Evolutionary conservation across 805 yeast species (phyloP).

Genomic region (Wickerhamomyces chaumierensis): DNA sequence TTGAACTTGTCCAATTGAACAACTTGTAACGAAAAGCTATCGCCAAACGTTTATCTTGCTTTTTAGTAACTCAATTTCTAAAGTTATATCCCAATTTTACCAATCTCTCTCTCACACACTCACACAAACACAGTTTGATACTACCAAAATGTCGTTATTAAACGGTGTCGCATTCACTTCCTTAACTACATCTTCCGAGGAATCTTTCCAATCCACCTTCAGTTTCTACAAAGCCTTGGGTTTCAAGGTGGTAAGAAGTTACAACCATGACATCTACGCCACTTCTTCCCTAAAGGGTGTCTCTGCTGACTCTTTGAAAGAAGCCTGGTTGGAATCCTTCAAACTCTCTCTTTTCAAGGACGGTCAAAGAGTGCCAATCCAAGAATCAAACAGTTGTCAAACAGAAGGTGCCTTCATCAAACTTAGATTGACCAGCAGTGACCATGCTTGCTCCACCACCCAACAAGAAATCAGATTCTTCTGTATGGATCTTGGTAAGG

Average conservation of each 20-base stretch:
- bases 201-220: conserved; percentile 33
- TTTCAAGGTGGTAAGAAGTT: conserved; percentile 47
- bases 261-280: conserved; percentile 34
- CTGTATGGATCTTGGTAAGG: conserved; percentile 25
- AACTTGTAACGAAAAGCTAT: too few relatives aligned
- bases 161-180: conserved; percentile 46
- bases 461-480: conserved; percentile 30
- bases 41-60: too few relatives aligned
- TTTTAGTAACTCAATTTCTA: too few relatives aligned
- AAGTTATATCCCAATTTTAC: too few relatives aligned
- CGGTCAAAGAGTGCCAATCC: conserved; percentile 49
- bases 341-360: conserved; percentile 44
- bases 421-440: conserved; percentile 25
- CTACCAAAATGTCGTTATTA: conserved; percentile 14
- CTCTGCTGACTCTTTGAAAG: conserved; percentile 54
- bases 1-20: not conserved
- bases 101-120: not conserved
- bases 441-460: conserved; percentile 21
- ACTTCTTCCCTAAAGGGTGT: conserved; percentile 38
- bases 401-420: conserved; percentile 36
- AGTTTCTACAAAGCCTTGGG: conserved; percentile 54
- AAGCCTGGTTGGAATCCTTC: conserved; percentile 63
- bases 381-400: conserved; percentile 28
- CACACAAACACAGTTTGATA: too few relatives aligned
- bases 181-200: conserved; percentile 41